Conservation (phyloP, 129 eudicot genomes). For the Saussurea involucrata region DNA sequence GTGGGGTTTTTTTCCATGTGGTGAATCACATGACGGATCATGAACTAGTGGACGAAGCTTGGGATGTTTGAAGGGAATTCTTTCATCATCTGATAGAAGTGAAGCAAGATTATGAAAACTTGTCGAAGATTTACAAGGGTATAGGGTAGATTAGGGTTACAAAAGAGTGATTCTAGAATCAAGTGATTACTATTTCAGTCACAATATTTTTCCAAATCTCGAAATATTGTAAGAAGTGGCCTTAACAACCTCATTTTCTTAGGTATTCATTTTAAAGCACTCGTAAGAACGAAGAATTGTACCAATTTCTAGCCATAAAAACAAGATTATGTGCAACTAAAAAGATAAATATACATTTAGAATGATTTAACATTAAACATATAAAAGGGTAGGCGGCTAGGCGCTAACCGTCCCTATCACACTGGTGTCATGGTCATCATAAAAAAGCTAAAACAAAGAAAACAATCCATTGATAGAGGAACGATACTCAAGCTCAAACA, state of each 20-base stretch:
- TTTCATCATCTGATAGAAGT: slow-evolving; percentile 58
- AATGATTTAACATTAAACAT: not conserved
- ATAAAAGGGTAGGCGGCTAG: not conserved
- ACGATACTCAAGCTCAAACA: not conserved
- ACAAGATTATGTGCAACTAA: no score
- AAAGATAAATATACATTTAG: not conserved
- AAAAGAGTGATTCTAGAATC: slow-evolving; percentile 45
- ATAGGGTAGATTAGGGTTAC: slow-evolving; percentile 54
- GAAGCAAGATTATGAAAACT: slow-evolving; percentile 47
- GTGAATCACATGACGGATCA: slow-evolving; percentile 48
- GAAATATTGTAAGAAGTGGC: slow-evolving; percentile 55
- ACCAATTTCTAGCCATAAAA: no score
- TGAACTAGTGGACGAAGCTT: slow-evolving; percentile 45
- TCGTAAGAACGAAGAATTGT: no score
- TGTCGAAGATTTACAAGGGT: slow-evolving; percentile 54
- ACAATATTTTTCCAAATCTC: slow-evolving; percentile 36
- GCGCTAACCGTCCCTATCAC: not conserved
- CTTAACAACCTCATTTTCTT: slow-evolving; percentile 41
- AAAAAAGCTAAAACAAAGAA: not conserved
- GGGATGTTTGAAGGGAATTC: slow-evolving; percentile 50
- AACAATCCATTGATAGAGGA: not conserved
- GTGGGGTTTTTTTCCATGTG: slow-evolving; percentile 57
- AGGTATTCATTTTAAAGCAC: slow-evolving; percentile 16
- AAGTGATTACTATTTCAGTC: slow-evolving; percentile 60
- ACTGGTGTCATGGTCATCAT: no score